Evolutionary conservation across 768 basidiomycete species (phyloP), one percentile per base, ranked within the genome.

Genomic region (Pholiota microspora): DNA sequence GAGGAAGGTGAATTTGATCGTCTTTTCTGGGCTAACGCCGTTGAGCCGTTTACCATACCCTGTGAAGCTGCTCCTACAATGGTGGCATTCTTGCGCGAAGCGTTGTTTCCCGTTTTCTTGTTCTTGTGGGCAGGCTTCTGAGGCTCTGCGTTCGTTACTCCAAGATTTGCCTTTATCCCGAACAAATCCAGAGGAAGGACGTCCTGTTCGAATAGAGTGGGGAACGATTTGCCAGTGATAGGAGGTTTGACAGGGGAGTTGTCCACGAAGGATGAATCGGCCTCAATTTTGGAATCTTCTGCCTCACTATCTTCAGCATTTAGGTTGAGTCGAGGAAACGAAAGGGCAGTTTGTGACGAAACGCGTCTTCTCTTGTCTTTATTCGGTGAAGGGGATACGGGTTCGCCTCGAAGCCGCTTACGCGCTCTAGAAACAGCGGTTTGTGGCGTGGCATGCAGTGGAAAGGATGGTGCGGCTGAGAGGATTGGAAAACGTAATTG

Each of bases 391-490:
- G 90, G 90, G 0, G 90, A 92, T 2, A 92, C 89, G 0, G 85
- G 85, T 63, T 92, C 90, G 24, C 90, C 90, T 28, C 90, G 82
- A 15, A 92, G 76, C 52, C 90, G 85, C 67, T 92, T 92, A 32
- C 89, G 82, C 18, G 90, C 90, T 29, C 88, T 80, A 23, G 78
- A 79, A 27, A 91, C 68, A 10, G 87, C 81, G 46, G 66, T 72
- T 34, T 69, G 63, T 8, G 72, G 71, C 2, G 65, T 64, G 2
- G 66, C 62, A 29, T 45, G 38, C 8, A 45, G 16, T 7, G 56
- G n/a, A 53, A 45, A 8, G 60, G 44, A 31, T 53, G 45, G 24
- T 6, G 57, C 54, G 7, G 60, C 25, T 12, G 53, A 31, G 12
- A 12, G 29, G 29, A 31, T 57, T 24, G 56, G 35, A 28, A 70